Conservation (phyloP, 1,139 yeast genomes). For the Zygoascus hellenicus region DNA sequence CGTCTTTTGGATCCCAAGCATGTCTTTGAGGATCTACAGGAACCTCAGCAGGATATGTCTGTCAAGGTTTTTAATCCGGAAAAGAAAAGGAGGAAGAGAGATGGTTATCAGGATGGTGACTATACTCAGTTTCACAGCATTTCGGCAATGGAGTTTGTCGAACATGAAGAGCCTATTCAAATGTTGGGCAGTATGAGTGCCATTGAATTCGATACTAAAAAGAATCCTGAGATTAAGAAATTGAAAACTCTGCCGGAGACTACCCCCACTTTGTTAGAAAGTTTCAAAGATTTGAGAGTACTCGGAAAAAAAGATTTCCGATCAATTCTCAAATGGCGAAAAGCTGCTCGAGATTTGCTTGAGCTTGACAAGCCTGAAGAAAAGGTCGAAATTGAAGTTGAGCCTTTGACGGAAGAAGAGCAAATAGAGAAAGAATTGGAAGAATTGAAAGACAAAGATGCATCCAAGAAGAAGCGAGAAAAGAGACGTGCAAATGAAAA, state of each 20-base stretch:
- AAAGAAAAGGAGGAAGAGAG: slow-evolving; percentile 81
- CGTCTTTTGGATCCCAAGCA: slow-evolving; percentile 84
- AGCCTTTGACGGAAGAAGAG: slow-evolving; percentile 79
- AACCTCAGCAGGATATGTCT: slow-evolving; percentile 68
- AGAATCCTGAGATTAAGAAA: slow-evolving; percentile 66
- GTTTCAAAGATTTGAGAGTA: slow-evolving; percentile 86
- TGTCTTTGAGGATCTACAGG: slow-evolving; percentile 83
- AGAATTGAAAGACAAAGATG: slow-evolving; percentile 65
- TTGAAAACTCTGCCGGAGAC: slow-evolving; percentile 68
- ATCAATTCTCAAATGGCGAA: slow-evolving; percentile 76
- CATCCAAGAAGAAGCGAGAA: slow-evolving; percentile 65
- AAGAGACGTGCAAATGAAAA: slow-evolving; percentile 75
- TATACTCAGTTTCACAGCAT: slow-evolving; percentile 67
- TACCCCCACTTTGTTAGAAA: slow-evolving; percentile 69
- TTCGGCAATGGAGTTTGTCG: slow-evolving; percentile 74
- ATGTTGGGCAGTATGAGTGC: slow-evolving; percentile 58
- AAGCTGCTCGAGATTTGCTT: slow-evolving; percentile 71
- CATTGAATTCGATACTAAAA: slow-evolving; percentile 46
- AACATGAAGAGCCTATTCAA: slow-evolving; percentile 76
- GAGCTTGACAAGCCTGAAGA: slow-evolving; percentile 54
- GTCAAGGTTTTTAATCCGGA: slow-evolving; percentile 94
- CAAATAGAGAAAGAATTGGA: slow-evolving; percentile 79
- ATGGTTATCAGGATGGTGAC: slow-evolving; percentile 96
- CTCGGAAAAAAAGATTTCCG: slow-evolving; percentile 93
- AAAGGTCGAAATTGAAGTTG: slow-evolving; percentile 46